Percentiles rank a stretch among this genome's conserved stretches.
Conservation (phyloP, 2,329 filamentous ascomycete species). For the Penicillium thymicola region DNA sequence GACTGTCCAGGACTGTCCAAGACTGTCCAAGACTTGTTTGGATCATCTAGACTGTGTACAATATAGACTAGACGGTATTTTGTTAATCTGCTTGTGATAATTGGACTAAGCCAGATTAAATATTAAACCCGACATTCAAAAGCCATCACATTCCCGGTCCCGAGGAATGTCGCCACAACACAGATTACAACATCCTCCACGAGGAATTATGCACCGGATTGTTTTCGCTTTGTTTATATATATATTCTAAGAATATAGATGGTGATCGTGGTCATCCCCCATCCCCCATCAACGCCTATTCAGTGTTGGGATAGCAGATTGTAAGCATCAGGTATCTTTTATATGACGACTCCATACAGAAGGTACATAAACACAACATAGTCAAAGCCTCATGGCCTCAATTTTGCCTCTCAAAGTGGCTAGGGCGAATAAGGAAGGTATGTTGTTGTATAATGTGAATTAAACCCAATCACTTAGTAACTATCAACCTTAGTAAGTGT, state of each 20-base stretch:
- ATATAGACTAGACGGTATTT: too few species aligned
- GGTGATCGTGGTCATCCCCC: background rate
- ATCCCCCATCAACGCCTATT: background rate
- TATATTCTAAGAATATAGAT: background rate
- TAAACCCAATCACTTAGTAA: too few species aligned
- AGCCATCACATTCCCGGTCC: background rate
- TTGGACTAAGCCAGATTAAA: background rate
- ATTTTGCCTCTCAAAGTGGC: too few species aligned
- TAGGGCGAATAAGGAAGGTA: too few species aligned
- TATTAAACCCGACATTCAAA: background rate
- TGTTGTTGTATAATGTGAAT: too few species aligned
- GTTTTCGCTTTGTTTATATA: background rate
- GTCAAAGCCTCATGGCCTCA: too few species aligned
- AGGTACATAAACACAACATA: too few species aligned
- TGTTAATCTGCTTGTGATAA: background rate
- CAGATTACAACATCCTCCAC: background rate
- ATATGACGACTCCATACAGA: too few species aligned
- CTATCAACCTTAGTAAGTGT: too few species aligned
- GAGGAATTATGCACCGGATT: background rate
- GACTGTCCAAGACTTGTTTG: background rate
- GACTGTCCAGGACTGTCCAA: background rate
- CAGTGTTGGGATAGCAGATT: background rate
- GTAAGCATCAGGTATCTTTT: background rate
- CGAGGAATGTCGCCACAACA: background rate
- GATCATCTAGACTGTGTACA: background rate